These are phyloP conservation scores for Sinapis alba DNA, from an alignment of 441 rosid genomes.

Conservation along the genomic window DNA sequence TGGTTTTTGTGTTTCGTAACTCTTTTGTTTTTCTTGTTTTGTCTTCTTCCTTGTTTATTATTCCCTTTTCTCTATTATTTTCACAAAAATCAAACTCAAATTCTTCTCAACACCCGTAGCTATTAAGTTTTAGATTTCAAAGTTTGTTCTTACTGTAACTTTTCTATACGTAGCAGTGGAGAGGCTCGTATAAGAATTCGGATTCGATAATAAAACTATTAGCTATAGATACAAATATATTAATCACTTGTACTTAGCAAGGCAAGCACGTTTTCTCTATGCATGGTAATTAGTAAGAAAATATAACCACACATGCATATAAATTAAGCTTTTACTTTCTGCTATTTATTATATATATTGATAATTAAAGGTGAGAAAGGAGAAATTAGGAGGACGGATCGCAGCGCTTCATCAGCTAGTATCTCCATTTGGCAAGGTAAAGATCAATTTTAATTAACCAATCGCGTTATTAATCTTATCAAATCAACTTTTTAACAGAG, in stretches of 20 bases:
- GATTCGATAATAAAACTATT: neutral
- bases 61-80: conserved; percentile 39
- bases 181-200: neutral
- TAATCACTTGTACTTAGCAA: conserved; percentile 5
- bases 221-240: neutral
- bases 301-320: conserved; percentile 21
- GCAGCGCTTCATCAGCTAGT: conserved; percentile 96
- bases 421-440: conserved; percentile 99
- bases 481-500: neutral
- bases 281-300: conserved; percentile 33
- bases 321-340: conserved; percentile 15
- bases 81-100: neutral
- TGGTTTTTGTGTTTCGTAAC: conserved; percentile 36
- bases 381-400: conserved; percentile 93
- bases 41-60: conserved; percentile 57
- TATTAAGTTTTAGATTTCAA: neutral
- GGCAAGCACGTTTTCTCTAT: conserved; percentile 33
- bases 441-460: neutral
- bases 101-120: conserved; percentile 1
- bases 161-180: neutral
- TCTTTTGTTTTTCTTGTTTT: conserved; percentile 63
- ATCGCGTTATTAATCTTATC: neutral
- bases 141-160: neutral
- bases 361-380: conserved; percentile 80
- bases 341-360: conserved; percentile 7